Conservation (phyloP, 2,329 filamentous ascomycete species). For the Chrysosporium queenslandicum region DNA sequence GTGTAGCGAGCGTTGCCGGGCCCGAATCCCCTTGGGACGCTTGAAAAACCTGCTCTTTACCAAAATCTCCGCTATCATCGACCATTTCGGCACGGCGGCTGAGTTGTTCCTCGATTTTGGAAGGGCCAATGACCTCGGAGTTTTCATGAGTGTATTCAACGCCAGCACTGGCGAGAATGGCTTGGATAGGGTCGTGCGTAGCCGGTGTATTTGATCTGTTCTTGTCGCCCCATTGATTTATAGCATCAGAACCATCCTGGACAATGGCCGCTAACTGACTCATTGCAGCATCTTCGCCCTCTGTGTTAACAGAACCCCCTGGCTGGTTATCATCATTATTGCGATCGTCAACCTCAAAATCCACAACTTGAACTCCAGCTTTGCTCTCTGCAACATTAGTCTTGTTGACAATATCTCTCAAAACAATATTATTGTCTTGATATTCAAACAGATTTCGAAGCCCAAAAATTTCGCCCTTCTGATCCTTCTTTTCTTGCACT, state of each 20-base stretch:
- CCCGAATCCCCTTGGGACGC: constrained; percentile 18
- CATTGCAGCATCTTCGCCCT: constrained; percentile 57
- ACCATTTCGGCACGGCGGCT: constrained; percentile 59
- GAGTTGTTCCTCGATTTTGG: constrained; percentile 79
- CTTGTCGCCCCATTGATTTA: constrained; percentile 33
- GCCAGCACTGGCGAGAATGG: constrained; percentile 76
- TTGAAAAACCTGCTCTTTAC: constrained; percentile 30
- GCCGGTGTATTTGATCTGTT: constrained; percentile 28
- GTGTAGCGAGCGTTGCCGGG: constrained; percentile 13
- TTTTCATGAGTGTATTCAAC: constrained; percentile 97
- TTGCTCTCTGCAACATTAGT: constrained; percentile 92
- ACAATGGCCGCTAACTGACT: constrained; percentile 60
- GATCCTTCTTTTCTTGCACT: constrained; percentile 69
- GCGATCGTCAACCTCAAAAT: constrained; percentile 59
- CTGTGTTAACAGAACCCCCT: constrained; percentile 24
- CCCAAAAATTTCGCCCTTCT: constrained; percentile 91
- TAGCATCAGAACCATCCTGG: constrained; percentile 29
- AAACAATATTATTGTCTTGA: constrained; percentile 64
- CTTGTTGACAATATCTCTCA: constrained; percentile 96
- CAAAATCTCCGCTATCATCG: constrained; percentile 23
- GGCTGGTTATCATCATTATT: constrained; percentile 44
- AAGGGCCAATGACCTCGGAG: constrained; percentile 83
- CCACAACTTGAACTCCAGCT: constrained; percentile 69
- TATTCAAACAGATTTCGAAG: constrained; percentile 78
- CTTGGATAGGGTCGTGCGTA: constrained; percentile 66